These are phyloP conservation scores for Pseudocercospora musae DNA, from an alignment of 2,329 filamentous ascomycete genomes.

Conservation along the genomic window DNA sequence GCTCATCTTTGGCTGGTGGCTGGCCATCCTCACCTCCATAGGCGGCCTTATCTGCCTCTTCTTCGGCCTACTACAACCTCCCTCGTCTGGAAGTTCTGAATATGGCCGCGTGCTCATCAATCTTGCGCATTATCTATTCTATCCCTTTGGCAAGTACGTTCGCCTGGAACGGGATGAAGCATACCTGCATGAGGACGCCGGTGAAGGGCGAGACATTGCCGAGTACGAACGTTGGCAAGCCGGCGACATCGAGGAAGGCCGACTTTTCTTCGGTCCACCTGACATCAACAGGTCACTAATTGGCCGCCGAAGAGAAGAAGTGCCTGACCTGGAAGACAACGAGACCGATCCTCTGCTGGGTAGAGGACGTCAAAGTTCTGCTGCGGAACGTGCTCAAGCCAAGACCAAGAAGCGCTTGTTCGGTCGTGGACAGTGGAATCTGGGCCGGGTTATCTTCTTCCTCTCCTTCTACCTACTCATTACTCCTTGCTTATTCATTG, in stretches of 20 bases:
- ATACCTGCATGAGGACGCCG: constrained; percentile 90
- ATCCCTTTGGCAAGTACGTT: constrained; percentile 96
- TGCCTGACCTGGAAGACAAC: constrained; percentile 69
- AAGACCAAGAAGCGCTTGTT: constrained; percentile 78
- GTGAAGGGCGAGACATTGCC: constrained; percentile 93
- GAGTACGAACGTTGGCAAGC: constrained; percentile 99
- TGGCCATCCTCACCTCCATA: constrained; percentile 69
- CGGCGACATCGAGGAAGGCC: constrained; percentile 90
- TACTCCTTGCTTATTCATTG: constrained; percentile 78
- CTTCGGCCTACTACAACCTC: constrained; percentile 68
- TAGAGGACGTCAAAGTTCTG: constrained; percentile 37
- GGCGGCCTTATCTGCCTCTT: constrained; percentile 76
- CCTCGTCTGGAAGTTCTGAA: constrained; percentile 73
- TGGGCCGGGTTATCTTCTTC: constrained; percentile 94
- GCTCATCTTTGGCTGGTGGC: constrained; percentile 92
- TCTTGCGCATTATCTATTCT: constrained; percentile 81
- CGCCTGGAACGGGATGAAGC: constrained; percentile 89
- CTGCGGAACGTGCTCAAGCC: constrained; percentile 23
- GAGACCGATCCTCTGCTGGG: constrained; percentile 90
- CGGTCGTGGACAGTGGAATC: constrained; percentile 91
- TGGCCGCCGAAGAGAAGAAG: constrained; percentile 79
- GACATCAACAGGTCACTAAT: constrained; percentile 69
- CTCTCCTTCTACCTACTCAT: constrained; percentile 92
- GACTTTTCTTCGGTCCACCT: constrained; percentile 88
- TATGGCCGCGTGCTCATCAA: constrained; percentile 86